A percentile compares a stretch with the other conserved stretches of the same genome.
Conservation (phyloP, 192 early-diverging fungal species). For the Chytriomyces sp. region DNA sequence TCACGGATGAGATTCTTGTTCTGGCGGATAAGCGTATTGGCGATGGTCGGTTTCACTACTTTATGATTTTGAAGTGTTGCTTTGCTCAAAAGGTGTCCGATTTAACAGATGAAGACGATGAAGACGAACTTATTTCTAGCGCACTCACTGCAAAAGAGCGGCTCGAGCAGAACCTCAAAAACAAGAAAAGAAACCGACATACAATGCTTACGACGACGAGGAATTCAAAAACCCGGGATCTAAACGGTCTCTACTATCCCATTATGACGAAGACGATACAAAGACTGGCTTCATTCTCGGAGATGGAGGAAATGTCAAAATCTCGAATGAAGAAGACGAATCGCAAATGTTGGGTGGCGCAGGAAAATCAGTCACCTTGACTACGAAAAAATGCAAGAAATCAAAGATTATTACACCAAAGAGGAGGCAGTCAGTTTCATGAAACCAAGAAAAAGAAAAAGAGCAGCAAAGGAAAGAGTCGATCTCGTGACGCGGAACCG, state of each 20-base stretch:
- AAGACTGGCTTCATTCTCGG: conserved; percentile 61
- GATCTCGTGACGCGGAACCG: conserved; percentile 17
- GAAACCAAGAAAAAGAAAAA: conserved; percentile 80
- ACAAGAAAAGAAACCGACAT: conserved; percentile 70
- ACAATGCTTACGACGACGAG: conserved; percentile 78
- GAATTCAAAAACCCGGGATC: conserved; percentile 49
- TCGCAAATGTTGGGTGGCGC: conserved; percentile 51
- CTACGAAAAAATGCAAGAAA: conserved; percentile 58
- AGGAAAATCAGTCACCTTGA: conserved; percentile 48
- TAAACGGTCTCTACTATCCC: conserved; percentile 66
- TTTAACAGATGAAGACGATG: conserved; percentile 54
- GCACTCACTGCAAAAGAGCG: conserved; percentile 71
- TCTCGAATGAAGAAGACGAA: conserved; percentile 39
- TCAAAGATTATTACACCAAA: conserved; percentile 88
- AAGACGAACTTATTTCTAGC: conserved; percentile 76
- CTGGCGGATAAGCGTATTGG: conserved; percentile 83
- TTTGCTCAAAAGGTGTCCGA: neutral
- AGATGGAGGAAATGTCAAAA: conserved; percentile 51
- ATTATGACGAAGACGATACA: conserved; percentile 80
- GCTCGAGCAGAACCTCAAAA: conserved; percentile 73
- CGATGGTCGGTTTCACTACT: conserved; percentile 45
- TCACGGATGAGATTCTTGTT: conserved; percentile 83
- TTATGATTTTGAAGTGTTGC: neutral
- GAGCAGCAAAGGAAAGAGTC: conserved; percentile 4
- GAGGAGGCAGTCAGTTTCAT: conserved; percentile 78